Evolutionary conservation across 441 rosid genomes (phyloP), one percentile per base, ranked within the genome.

Genomic region (Euphorbia schlechtendalii): DNA sequence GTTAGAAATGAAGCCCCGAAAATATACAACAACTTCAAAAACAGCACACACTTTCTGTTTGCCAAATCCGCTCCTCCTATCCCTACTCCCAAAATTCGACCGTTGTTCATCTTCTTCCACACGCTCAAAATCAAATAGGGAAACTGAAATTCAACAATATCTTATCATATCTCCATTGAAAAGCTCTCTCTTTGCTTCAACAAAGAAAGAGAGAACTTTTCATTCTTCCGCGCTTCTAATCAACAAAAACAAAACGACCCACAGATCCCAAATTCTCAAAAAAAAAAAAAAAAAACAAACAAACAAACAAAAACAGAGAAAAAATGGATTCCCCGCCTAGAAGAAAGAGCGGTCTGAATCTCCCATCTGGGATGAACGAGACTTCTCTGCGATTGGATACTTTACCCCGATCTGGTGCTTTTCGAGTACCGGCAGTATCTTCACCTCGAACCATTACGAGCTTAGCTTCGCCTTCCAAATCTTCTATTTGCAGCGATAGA

Each of bases 321-420:
- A 72, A 73, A 56, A 93, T 94, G 99, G 96, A 85, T 46, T 77
- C 97, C 0, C 73, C 85, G 25, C 84, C 84, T 55, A 78, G 77
- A 57, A 78, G 86, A 43, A 89, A 83, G 78, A 80, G 90, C 57
- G 94, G 99, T 3, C 61, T 94, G 46, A 91, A 91, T 63, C 96
- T 94, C 68, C 99, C 98, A n/a, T 78, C 96, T 14, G 92, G 92
- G 69, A 94, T 91, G 99, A 84, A 73, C 56, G 84, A 80, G 65
- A 78, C 93, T 17, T 84, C 91, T 8, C 72, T 94, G 11, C 78
- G 82, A 13, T 78, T 94, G 0, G 98, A 94, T 17, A 78, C 84
- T 27, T 63, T 57, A 15, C 68, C 96, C 20, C 9, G 4, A 36
- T 73, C 81, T 61, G 75, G 80, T 61, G 78, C 94, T 46, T 72